Conservation (phyloP, 2,329 filamentous ascomycete genomes). For the Monilinia laxa region DNA sequence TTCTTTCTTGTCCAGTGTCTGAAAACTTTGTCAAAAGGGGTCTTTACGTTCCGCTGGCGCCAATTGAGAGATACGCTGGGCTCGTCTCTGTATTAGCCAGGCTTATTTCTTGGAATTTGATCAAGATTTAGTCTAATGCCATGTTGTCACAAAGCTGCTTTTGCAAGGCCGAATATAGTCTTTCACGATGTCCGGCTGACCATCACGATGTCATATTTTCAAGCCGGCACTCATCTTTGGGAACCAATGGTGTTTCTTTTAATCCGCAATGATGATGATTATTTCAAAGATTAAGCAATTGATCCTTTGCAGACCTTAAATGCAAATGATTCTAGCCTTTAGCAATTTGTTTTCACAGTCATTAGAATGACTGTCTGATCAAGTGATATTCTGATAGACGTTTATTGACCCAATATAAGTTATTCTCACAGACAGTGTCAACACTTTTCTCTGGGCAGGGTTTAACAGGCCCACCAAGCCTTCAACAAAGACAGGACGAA, state of each 20-base stretch:
- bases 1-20: neutral
- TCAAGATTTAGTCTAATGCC: neutral
- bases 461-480: neutral
- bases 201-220: too few species aligned
- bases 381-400: neutral
- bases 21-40: neutral
- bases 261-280: neutral
- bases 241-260: neutral
- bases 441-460: neutral
- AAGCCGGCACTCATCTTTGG: neutral
- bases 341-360: neutral
- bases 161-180: neutral
- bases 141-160: neutral
- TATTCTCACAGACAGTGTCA: neutral
- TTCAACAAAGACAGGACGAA: neutral
- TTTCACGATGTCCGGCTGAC: neutral
- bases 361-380: neutral
- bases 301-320: neutral
- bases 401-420: neutral
- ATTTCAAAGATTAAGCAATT: neutral
- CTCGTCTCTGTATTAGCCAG: neutral
- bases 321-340: neutral
- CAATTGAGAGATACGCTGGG: neutral
- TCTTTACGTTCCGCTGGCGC: neutral
- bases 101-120: neutral